Conservation (phyloP, 179 eudicot species). For the Spergularia azorica region DNA sequence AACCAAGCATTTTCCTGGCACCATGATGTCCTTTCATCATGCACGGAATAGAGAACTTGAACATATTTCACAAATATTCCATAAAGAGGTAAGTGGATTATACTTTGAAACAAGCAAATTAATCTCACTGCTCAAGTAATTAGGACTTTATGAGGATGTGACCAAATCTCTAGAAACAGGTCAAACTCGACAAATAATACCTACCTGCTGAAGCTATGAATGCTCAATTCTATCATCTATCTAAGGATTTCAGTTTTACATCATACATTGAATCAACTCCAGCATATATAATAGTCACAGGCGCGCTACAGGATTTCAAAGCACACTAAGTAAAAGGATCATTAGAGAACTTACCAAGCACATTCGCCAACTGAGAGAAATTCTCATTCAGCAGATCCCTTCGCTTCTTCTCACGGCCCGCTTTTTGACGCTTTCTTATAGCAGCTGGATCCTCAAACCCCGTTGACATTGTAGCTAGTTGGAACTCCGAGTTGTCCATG, state of each 20-base stretch:
- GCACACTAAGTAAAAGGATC: not conserved
- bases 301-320: not conserved
- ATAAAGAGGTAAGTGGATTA: not conserved
- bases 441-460: constrained; percentile 33
- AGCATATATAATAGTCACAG: not conserved
- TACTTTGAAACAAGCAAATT: not conserved
- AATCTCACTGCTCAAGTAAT: not conserved
- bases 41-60: not conserved
- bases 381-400: constrained; percentile 83
- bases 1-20: not conserved
- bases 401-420: constrained; percentile 78
- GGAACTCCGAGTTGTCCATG: constrained; percentile 18
- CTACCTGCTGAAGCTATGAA: not conserved
- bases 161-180: not conserved
- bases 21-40: not conserved
- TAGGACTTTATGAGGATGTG: not conserved
- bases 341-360: constrained; percentile 45
- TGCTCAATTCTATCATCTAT: not conserved
- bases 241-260: not conserved
- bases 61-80: not conserved
- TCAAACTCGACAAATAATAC: not conserved
- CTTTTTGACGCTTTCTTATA: constrained; percentile 56
- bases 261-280: not conserved
- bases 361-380: constrained; percentile 66
- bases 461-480: constrained; percentile 9